Evolutionary conservation across 192 early-diverging fungal species (phyloP), one percentile per base, ranked within the genome.

Genomic region (Chytriomyces sp.): DNA sequence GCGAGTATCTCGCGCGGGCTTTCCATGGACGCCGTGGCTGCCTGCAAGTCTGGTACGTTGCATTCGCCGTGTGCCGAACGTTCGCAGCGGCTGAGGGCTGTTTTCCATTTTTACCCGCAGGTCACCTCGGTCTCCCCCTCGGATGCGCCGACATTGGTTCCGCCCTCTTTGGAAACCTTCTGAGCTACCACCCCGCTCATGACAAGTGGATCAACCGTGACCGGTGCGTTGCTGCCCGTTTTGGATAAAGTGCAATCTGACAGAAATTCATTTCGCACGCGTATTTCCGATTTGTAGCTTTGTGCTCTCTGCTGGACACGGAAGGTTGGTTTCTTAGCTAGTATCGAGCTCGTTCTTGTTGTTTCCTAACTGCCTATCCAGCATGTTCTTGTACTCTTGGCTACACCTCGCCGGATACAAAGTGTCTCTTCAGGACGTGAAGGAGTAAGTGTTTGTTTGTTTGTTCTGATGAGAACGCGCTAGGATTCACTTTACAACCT

Each of bases 61-160:
- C 17, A 17, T 26, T 14, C 28, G 2, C 56, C 17, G 12, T 58
- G 19, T 56, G 10, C 28, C 64, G 28, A 8, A 22, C 26, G 64
- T 28, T 66, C 19, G 26, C 14, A 28, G n/a, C 36, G 61, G 30
- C 26, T n/a, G n/a, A n/a, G 38, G 12, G 12, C 52, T 41, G 40
- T n/a, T 12, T 32, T 38, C 39, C 22, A 26, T 31, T 17, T n/a
- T 65, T 19, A 65, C 31, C 14, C 19, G 25, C 93, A 57, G 97
- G 97, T 14, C 97, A 99, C 72, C 95, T 95, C 44, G 96, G 96
- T 61, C 95, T 95, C 36, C 97, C 97, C 8, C 96, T 99, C 92
- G 97, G 97, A 17, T 96, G 92, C 68, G 97, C 96, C 54, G 95
- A 95, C 8, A 91, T 99, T 88, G 93, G 92, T 12, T 91, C 96